Evolutionary conservation across 129 eudicot genomes (phyloP), one percentile per base, ranked within the genome.

Genomic region (Sambucus nigra): DNA sequence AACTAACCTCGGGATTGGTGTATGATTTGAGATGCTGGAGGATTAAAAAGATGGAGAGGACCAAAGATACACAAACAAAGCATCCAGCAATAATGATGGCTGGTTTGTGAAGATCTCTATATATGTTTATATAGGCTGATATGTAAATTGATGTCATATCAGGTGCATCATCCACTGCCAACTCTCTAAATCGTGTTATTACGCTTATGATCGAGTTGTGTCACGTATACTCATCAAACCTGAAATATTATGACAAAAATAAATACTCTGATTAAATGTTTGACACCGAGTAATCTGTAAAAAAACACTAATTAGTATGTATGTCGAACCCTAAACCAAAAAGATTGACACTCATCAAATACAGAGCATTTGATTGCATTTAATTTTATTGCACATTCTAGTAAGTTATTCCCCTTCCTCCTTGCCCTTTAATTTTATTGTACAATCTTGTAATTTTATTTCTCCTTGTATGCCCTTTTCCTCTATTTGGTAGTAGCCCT

Each of bases 1-100:
- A 53, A 71, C 80, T 60, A 68, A 86, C 99, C 89, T 79, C 76
- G 6, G 99, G 99, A 31, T 78, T 82, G 72, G 79, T 82, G 51
- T 85, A 91, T 0, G 59, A 79, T 74, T 76, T 74, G 46, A 86
- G 95, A 77, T 91, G 99, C 58, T 91, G 84, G 64, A 58, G 58
- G 51, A 80, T 91, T 22, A 80, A 66, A 64, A 77, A 5, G 57
- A 65, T 46, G 47, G 99, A 91, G 26, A 76, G 76, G 40, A 75
- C 25, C 56, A 77, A 65, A 2, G 99, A 89, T 38, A 74, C 35
- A 19, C 69, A 56, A 45, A 51, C 99, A 75, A 66, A 85, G 64
- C 76, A 75, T 38, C 78, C 89, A 26, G 94, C 87, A 59, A 82
- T 42, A 40, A 82, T 38, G 64, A 77, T 3, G 33, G 78, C 94